Evolutionary conservation across 2,329 filamentous ascomycete species (phyloP).

Genomic region (Chrysoporthe puriensis): DNA sequence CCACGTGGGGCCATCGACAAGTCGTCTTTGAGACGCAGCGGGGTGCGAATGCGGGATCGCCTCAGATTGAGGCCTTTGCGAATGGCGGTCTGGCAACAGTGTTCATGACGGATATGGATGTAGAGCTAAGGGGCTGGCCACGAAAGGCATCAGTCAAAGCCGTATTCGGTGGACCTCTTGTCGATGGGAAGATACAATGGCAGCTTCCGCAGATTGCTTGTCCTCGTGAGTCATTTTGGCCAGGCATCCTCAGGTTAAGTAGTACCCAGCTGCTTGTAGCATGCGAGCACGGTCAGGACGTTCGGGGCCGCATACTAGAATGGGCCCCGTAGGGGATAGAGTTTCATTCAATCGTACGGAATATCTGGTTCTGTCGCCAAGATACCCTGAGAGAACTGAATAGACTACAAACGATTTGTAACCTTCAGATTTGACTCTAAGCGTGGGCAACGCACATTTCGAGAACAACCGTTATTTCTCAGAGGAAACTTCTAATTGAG

Average conservation of each 20-base stretch:
- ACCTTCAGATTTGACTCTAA: background rate
- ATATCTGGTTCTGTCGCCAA: background rate
- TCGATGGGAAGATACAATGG: conserved; percentile 27
- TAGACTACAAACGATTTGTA: background rate
- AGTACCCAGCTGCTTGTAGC: conserved; percentile 20
- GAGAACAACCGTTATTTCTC: background rate
- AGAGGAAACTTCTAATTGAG: too few species aligned
- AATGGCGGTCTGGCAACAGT: conserved; percentile 46
- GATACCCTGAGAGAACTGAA: background rate
- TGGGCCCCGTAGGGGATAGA: background rate
- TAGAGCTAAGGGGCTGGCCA: conserved; percentile 42
- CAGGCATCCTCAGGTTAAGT: conserved; percentile 23
- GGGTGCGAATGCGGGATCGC: conserved; percentile 45
- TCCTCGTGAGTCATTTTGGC: conserved; percentile 21
- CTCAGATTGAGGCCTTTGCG: conserved; percentile 47
- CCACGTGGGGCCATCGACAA: conserved; percentile 45
- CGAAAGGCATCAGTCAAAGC: conserved; percentile 46
- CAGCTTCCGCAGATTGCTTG: conserved; percentile 16
- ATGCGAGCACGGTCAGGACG: conserved; percentile 22
- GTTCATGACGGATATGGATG: conserved; percentile 53
- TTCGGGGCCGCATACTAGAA: conserved; percentile 19
- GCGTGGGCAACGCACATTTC: too few species aligned
- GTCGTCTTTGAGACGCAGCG: conserved; percentile 41
- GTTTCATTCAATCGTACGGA: too few species aligned
- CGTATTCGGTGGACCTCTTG: conserved; percentile 35